Evolutionary conservation across 2,329 filamentous ascomycete genomes (phyloP).

Genomic region (Alternaria brassicicola): DNA sequence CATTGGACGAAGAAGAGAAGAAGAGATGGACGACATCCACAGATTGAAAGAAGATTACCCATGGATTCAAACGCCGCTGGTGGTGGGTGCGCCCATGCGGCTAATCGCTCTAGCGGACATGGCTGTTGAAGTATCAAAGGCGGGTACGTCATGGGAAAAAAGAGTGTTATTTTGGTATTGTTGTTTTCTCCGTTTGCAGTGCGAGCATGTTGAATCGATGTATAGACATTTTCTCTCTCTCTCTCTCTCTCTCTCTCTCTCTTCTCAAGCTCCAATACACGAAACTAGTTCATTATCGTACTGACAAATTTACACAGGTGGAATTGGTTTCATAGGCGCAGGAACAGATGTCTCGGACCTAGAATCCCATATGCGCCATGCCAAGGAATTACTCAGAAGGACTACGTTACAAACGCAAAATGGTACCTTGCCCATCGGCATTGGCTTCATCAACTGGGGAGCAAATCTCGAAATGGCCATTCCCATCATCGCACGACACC

Average conservation of each 20-base stretch:
- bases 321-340: slow-evolving; percentile 55
- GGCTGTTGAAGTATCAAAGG: slow-evolving; percentile 64
- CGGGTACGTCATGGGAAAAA: slow-evolving; percentile 45
- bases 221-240: too few species aligned
- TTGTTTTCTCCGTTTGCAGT: not conserved
- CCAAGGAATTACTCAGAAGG: slow-evolving; percentile 27
- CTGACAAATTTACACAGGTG: slow-evolving; percentile 39
- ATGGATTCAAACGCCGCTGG: slow-evolving; percentile 64
- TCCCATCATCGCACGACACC: slow-evolving; percentile 59
- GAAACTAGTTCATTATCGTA: not conserved
- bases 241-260: not conserved
- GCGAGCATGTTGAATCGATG: fast-evolving
- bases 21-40: slow-evolving; percentile 15
- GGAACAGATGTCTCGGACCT: slow-evolving; percentile 51
- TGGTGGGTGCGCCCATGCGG: slow-evolving; percentile 72
- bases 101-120: slow-evolving; percentile 63
- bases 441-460: slow-evolving; percentile 67
- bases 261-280: not conserved
- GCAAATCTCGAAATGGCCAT: slow-evolving; percentile 54
- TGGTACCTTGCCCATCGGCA: slow-evolving; percentile 58
- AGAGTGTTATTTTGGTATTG: not conserved
- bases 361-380: slow-evolving; percentile 33
- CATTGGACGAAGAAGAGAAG: not conserved
- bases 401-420: slow-evolving; percentile 10
- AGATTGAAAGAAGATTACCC: slow-evolving; percentile 56